Evolutionary conservation across 805 yeast genomes (phyloP).

Genomic region (Starmera amethionina): DNA sequence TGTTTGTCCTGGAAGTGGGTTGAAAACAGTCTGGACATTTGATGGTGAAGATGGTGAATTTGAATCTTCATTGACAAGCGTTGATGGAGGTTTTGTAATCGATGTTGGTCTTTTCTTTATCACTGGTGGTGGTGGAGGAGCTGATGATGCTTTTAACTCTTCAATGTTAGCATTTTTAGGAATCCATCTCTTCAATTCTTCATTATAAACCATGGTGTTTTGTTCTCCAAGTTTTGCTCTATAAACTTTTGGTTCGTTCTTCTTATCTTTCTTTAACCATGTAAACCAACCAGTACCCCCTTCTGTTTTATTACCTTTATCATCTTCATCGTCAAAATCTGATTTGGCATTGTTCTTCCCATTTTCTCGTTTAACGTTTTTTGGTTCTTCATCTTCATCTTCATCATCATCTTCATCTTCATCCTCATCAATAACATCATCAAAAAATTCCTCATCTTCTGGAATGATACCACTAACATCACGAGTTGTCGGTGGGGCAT

Average conservation of each 20-base stretch:
- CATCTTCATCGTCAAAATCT: slow-evolving; percentile 15
- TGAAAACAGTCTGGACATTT: not conserved
- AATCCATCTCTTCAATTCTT: slow-evolving; percentile 80
- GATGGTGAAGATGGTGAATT: not conserved
- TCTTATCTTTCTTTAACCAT: slow-evolving; percentile 50
- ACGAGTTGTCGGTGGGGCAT: slow-evolving; percentile 16
- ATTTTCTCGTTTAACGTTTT: slow-evolving; percentile 7
- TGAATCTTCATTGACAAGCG: slow-evolving; percentile 15
- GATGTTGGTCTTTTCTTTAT: slow-evolving; percentile 25
- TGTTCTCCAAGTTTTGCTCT: slow-evolving; percentile 82
- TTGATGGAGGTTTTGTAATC: slow-evolving; percentile 29
- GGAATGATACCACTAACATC: slow-evolving; percentile 13
- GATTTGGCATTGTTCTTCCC: slow-evolving; percentile 12
- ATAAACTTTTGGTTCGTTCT: slow-evolving; percentile 61
- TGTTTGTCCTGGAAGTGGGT: not conserved
- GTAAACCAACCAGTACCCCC: slow-evolving; percentile 36
- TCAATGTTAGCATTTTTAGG: slow-evolving; percentile 57
- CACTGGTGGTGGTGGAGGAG: slow-evolving; percentile 62
- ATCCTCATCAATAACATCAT: slow-evolving; percentile 32
- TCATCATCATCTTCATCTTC: slow-evolving; percentile 25
- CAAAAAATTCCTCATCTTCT: slow-evolving; percentile 38
- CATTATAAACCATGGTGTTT: slow-evolving; percentile 69
- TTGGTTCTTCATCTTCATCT: slow-evolving; percentile 15
- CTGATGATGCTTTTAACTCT: slow-evolving; percentile 52
- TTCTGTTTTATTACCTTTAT: slow-evolving; percentile 8